Evolutionary conservation across 768 basidiomycete species (phyloP).

Genomic region (Naganishia onofrii): DNA sequence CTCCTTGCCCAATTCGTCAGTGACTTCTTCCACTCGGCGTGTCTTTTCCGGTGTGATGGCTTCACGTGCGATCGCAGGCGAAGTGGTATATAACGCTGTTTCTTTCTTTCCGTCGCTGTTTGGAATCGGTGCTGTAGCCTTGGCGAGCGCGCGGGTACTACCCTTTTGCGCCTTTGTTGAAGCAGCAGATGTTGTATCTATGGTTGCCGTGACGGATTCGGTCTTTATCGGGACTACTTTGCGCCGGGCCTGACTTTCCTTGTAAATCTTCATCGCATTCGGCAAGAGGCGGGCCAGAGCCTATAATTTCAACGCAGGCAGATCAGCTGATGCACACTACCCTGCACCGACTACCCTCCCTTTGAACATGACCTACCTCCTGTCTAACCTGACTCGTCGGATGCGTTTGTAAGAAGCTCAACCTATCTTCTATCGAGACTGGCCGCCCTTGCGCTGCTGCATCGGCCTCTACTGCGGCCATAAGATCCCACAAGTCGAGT

Average conservation of each 20-base stretch:
- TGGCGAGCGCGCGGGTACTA: background rate
- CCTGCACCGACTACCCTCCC: background rate
- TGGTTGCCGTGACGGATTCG: background rate
- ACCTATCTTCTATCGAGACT: conserved; percentile 46
- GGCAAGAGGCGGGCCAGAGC: conserved; percentile 25
- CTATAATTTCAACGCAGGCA: background rate
- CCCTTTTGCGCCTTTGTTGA: background rate
- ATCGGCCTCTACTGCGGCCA: conserved; percentile 55
- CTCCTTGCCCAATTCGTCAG: background rate
- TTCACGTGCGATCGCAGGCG: conserved; percentile 7
- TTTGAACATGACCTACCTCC: conserved; percentile 34
- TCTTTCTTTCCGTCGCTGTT: background rate
- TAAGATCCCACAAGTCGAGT: conserved; percentile 55
- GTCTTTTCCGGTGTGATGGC: conserved; percentile 3
- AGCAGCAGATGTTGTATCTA: background rate
- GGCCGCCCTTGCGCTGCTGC: conserved; percentile 44
- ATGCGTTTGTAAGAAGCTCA: conserved; percentile 55
- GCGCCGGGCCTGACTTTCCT: conserved; percentile 9
- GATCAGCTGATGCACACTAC: background rate
- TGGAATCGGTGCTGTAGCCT: background rate
- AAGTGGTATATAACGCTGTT: conserved; percentile 9
- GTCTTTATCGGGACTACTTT: background rate
- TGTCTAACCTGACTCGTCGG: conserved; percentile 54
- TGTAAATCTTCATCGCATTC: conserved; percentile 28
- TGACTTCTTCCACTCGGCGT: background rate